Conservation (phyloP, 2,329 filamentous ascomycete genomes). For the Penicillium sp. region DNA sequence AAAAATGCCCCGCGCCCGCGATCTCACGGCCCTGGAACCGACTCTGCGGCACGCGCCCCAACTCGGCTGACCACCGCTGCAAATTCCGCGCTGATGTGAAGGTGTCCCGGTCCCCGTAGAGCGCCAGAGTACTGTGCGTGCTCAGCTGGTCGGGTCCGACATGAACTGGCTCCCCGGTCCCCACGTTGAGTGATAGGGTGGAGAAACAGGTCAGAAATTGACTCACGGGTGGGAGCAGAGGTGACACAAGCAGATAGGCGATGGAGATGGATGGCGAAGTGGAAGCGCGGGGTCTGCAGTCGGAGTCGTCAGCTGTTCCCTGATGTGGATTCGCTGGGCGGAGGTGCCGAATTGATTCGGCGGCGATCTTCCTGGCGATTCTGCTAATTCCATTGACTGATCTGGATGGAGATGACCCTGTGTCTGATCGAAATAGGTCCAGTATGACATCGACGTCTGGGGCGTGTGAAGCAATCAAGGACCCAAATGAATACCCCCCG, state of each 20-base stretch:
- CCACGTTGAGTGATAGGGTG: constrained; percentile 41
- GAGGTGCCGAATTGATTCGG: constrained; percentile 61
- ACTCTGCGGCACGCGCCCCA: constrained; percentile 52
- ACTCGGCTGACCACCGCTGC: constrained; percentile 65
- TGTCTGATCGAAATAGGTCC: constrained; percentile 59
- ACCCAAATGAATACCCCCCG: constrained; percentile 89
- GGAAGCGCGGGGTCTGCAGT: constrained; percentile 2
- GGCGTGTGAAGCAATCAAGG: constrained; percentile 75
- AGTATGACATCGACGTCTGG: constrained; percentile 65
- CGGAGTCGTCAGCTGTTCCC: constrained; percentile 1
- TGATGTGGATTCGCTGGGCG: constrained; percentile 1
- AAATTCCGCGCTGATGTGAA: constrained; percentile 72
- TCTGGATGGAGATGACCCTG: constrained; percentile 52
- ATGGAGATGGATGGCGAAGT: constrained; percentile 36
- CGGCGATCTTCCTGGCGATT: constrained; percentile 70
- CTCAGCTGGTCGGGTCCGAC: constrained; percentile 51
- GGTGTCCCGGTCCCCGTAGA: constrained; percentile 76
- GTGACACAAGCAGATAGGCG: constrained; percentile 67
- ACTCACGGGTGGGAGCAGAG: constrained; percentile 60
- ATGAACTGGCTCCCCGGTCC: constrained; percentile 26
- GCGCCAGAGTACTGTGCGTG: constrained; percentile 63
- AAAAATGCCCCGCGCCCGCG: constrained; percentile 64
- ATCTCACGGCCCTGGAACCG: constrained; percentile 56
- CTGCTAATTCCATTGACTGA: constrained; percentile 70
- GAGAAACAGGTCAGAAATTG: constrained; percentile 67